A percentile compares a stretch with the other conserved stretches of the same genome.
Conservation (phyloP, 2,329 filamentous ascomycete species). For the Drechslera avenae region DNA sequence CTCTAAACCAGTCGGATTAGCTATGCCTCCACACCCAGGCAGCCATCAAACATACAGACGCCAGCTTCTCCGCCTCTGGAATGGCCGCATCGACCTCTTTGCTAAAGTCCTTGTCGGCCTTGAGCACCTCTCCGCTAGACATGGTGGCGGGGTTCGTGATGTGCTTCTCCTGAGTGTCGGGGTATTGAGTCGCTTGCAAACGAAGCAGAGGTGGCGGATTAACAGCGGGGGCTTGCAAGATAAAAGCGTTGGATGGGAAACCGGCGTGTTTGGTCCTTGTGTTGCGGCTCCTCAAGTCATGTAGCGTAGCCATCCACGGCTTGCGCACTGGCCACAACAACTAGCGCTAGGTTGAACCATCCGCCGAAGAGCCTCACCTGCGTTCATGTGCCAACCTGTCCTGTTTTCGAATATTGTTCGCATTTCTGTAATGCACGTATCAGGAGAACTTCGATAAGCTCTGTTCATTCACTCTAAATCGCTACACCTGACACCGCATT, state of each 20-base stretch:
- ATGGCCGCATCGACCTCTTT: constrained; percentile 94
- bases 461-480: no score
- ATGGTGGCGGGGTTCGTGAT: constrained; percentile 56
- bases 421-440: no score
- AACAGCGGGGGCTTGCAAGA: neutral
- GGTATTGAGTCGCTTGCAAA: neutral
- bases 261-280: constrained; percentile 20
- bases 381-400: no score
- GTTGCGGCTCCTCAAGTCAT: constrained; percentile 24
- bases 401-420: no score
- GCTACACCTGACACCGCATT: no score
- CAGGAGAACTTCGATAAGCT: no score
- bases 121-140: constrained; percentile 78
- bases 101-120: constrained; percentile 98
- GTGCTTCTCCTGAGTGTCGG: constrained; percentile 1
- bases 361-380: constrained; percentile 20
- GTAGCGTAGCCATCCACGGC: constrained; percentile 18
- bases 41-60: constrained; percentile 67
- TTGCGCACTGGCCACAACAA: constrained; percentile 13
- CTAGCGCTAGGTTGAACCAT: constrained; percentile 16
- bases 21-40: constrained; percentile 6
- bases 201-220: constrained; percentile 1
- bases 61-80: constrained; percentile 86
- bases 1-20: constrained; percentile 54
- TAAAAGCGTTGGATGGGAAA: constrained; percentile 9